Evolutionary conservation across 2,329 filamentous ascomycete species (phyloP).

Genomic region (Didymella sp.): DNA sequence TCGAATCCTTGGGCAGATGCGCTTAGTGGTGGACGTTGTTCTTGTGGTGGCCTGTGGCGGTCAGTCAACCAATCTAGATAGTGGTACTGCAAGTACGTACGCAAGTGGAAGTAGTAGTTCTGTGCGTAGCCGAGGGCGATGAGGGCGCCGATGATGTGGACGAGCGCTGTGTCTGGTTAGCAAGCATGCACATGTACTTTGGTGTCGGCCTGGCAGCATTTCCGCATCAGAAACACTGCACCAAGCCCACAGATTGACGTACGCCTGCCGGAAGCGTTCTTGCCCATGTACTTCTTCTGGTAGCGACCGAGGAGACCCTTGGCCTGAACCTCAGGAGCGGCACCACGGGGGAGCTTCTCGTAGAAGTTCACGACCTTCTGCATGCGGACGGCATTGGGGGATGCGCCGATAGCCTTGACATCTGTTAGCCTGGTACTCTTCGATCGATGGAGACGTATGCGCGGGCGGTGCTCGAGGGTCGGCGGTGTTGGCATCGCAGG

Average conservation of each 20-base stretch:
- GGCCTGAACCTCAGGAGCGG: slow-evolving; percentile 81
- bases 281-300: slow-evolving; percentile 87
- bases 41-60: slow-evolving; percentile 90
- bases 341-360: slow-evolving; percentile 93
- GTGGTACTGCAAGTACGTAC: slow-evolving; percentile 64
- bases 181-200: slow-evolving; percentile 6
- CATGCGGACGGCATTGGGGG: slow-evolving; percentile 96
- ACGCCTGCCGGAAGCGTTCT: slow-evolving; percentile 90
- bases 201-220: not conserved
- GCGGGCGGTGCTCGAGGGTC: not conserved
- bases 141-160: slow-evolving; percentile 82
- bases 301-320: slow-evolving; percentile 87
- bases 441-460: not conserved
- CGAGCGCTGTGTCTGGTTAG: slow-evolving; percentile 69
- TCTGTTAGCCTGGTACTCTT: slow-evolving; percentile 28
- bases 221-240: not conserved
- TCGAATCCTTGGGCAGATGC: slow-evolving; percentile 10
- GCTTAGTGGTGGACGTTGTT: slow-evolving; percentile 98
- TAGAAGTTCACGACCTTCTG: slow-evolving; percentile 98
- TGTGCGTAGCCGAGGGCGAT: slow-evolving; percentile 88
- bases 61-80: slow-evolving; percentile 25
- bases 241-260: slow-evolving; percentile 55
- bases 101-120: slow-evolving; percentile 99
- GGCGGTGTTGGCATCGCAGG: not conserved
- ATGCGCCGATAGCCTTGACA: slow-evolving; percentile 85